phyloP scores from a whole-genome alignment of 2,329 filamentous ascomycete species.

The Orbilia quercus region DNA sequence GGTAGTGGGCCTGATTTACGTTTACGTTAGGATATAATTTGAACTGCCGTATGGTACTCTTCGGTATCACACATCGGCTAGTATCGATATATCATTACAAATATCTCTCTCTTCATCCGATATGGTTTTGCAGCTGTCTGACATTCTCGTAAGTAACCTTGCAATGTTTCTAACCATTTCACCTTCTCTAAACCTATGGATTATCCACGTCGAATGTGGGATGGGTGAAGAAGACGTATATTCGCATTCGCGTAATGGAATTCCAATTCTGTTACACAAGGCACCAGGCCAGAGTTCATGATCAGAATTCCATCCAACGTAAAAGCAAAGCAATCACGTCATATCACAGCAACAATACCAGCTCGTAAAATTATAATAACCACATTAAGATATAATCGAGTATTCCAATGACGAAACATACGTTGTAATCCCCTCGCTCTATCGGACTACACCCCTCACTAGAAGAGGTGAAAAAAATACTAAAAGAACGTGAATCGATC shows the following conservation, averaged over 20 bases:
- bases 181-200: too few relatives aligned
- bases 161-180: too few relatives aligned
- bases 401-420: constrained; percentile 2
- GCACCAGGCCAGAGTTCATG: constrained; percentile 1
- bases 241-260: background rate
- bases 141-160: too few relatives aligned
- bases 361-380: too few relatives aligned
- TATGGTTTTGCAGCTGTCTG: background rate
- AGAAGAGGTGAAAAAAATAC: too few relatives aligned
- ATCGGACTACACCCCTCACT: too few relatives aligned
- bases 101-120: background rate
- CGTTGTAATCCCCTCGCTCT: background rate
- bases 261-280: constrained; percentile 17
- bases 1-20: constrained; percentile 11
- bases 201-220: too few relatives aligned
- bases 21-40: background rate
- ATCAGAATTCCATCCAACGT: background rate
- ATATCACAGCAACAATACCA: too few relatives aligned
- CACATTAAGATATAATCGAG: background rate
- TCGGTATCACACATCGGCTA: constrained; percentile 5
- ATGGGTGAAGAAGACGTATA: background rate
- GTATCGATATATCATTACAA: too few relatives aligned
- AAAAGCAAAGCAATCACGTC: constrained; percentile 3
- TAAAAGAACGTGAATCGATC: too few relatives aligned
- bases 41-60: background rate